phyloP scores from a whole-genome alignment of 805 yeast genomes.

The Nakazawaea pomicola region DNA sequence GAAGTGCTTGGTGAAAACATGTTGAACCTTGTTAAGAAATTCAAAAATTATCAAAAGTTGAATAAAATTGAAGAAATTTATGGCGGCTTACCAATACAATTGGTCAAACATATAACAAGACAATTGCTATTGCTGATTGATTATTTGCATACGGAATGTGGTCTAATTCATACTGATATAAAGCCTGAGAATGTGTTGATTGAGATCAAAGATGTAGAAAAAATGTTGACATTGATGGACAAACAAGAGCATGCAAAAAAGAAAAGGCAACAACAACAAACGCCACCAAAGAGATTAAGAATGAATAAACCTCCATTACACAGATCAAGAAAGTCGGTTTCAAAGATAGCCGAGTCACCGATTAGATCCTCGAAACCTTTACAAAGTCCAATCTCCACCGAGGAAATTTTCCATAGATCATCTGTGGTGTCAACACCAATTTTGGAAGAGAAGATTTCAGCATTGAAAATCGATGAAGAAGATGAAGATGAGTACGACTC shows the following conservation, averaged over 20 bases:
- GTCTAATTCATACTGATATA: conserved; percentile 68
- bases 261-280: not conserved
- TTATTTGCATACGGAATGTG: conserved; percentile 55
- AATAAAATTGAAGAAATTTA: conserved; percentile 31
- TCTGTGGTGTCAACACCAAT: conserved; percentile 11
- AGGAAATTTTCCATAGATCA: conserved; percentile 13
- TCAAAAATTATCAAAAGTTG: conserved; percentile 32
- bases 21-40: conserved; percentile 44
- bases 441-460: conserved; percentile 1
- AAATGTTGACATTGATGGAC: conserved; percentile 37
- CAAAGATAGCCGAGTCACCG: conserved; percentile 21
- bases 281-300: not conserved
- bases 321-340: conserved; percentile 17
- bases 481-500: conserved; percentile 5
- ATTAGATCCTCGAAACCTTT: conserved; percentile 44
- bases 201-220: conserved; percentile 50
- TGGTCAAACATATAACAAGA: conserved; percentile 51
- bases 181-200: conserved; percentile 69
- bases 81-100: conserved; percentile 49
- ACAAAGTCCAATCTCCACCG: conserved; percentile 35
- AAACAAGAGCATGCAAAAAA: conserved; percentile 22
- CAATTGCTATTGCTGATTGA: conserved; percentile 53
- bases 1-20: conserved; percentile 62
- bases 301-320: conserved; percentile 10
- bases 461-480: conserved; percentile 26